Evolutionary conservation across 139 green algal genomes (phyloP).

Genomic region (Chlorella sp.): DNA sequence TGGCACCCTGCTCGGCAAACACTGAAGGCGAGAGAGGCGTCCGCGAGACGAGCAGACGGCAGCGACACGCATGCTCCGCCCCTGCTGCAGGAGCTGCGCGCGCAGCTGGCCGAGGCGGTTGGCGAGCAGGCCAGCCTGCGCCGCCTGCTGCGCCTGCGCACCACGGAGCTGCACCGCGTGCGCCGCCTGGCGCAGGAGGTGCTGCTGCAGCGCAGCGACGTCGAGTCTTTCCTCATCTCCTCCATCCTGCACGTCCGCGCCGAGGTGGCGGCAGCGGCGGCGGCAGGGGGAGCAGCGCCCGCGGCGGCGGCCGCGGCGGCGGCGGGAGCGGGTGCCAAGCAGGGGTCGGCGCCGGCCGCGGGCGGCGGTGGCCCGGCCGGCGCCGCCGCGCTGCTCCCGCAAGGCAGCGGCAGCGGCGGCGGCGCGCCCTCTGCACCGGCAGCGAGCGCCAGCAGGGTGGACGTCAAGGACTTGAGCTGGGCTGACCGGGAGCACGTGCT

Average conservation of each 20-base stretch:
- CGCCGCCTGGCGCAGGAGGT: slow-evolving; percentile 80
- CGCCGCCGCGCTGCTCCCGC: not conserved
- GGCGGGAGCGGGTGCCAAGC: not conserved
- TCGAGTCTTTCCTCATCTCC: slow-evolving; percentile 91
- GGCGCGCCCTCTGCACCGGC: not conserved
- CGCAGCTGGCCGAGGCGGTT: slow-evolving; percentile 50
- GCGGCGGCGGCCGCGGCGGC: not conserved
- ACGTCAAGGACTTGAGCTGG: slow-evolving; percentile 81
- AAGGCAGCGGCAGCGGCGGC: not conserved
- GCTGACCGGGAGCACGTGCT: slow-evolving; percentile 84
- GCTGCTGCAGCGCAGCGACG: slow-evolving; percentile 80
- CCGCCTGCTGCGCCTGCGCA: slow-evolving; percentile 64
- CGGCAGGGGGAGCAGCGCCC: not conserved
- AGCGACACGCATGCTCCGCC: not conserved
- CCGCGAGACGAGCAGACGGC: not conserved
- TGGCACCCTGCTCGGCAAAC: too few species aligned
- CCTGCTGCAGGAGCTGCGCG: slow-evolving; percentile 15
- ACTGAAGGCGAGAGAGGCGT: not conserved
- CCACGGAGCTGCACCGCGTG: slow-evolving; percentile 79
- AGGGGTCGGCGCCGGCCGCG: not conserved
- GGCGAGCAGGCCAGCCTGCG: slow-evolving; percentile 47
- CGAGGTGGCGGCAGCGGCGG: not conserved
- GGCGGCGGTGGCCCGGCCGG: not conserved
- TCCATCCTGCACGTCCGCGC: slow-evolving; percentile 62
- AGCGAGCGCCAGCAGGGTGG: not conserved